Evolutionary conservation across 352 stramenopile genomes (phyloP), one percentile per base, ranked within the genome.

Genomic region (Phytophthora fragariaefolia): DNA sequence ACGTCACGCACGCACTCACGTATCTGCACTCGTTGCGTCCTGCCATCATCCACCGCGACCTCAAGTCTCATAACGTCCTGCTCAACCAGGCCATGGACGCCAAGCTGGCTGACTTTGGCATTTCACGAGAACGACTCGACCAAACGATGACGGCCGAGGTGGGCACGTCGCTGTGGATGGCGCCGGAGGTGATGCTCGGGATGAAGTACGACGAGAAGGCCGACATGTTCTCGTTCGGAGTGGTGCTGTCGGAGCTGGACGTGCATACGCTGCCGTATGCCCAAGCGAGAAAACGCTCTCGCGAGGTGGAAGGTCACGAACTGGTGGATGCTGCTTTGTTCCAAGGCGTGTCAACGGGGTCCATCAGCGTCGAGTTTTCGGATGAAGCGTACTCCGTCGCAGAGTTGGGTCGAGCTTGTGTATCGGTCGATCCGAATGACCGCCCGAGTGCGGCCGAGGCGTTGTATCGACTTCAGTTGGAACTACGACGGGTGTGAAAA

Each of bases 311-410:
- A 20, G 34, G 34, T 17, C 12, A 4, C 34, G 13, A 66, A 57
- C 5, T 58, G 45, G 4, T 36, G 0, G 66, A 74, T 20, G 66
- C 56, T 8, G 55, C 54, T 3, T 32, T 81, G 2, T 17, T 81
- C 7, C 70, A 77, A 20, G 45, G 69, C 1, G 58, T 77, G 1
- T 51, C 72, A 9, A 63, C 62, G 3, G 72, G 72, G 2, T 48
- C 45, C 26, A 6, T 73, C 17, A 50, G 28, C 0, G 59, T 76
- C 8, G 38, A 68, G 36, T 74, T 79, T 45, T 77, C 72, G n/a
- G 30, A 56, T 10, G 0, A 48, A 12, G 2, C 60, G 61, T 5
- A 17, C 7, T 50, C 66, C 1, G 23, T 73, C n/a, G 36, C 67
- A 20, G 40, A 76, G 12, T 32, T 71, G 0, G 69, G 38, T 0